These are phyloP conservation scores for Ganoderma boninense DNA, from an alignment of 1,284 basidiomycete genomes.

Conservation along the genomic window DNA sequence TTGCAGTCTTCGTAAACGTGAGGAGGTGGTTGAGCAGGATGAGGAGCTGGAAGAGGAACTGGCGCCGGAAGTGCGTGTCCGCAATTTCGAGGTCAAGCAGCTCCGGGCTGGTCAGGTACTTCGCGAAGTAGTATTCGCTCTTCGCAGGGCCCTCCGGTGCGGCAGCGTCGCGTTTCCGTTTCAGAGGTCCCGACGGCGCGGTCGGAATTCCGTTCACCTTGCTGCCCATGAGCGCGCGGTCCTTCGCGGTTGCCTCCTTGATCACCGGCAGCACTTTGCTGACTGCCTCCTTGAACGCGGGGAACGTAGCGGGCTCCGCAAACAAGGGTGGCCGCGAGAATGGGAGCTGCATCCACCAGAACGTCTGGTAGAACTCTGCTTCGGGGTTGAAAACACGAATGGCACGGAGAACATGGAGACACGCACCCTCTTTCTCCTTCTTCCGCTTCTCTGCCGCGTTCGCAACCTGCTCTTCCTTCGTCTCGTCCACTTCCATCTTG, in stretches of 20 bases:
- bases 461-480: conserved; percentile 46
- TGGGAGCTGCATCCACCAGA: conserved; percentile 85
- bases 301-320: conserved; percentile 59
- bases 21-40: conserved; percentile 85
- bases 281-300: conserved; percentile 72
- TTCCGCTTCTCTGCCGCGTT: conserved; percentile 40
- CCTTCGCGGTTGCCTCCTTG: conserved; percentile 84
- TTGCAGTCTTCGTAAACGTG: conserved; percentile 76
- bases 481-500: conserved; percentile 49
- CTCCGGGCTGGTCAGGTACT: conserved; percentile 88
- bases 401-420: background rate
- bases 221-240: conserved; percentile 83
- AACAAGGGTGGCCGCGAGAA: conserved; percentile 79
- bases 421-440: conserved; percentile 71
- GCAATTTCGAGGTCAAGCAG: conserved; percentile 90
- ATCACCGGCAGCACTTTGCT: conserved; percentile 79
- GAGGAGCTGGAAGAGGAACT: conserved; percentile 87
- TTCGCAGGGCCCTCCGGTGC: conserved; percentile 53
- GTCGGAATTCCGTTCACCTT: conserved; percentile 46
- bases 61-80: conserved; percentile 90
- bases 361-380: conserved; percentile 82
- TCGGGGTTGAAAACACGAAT: conserved; percentile 9
- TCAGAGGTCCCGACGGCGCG: conserved; percentile 52
- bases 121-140: conserved; percentile 89
- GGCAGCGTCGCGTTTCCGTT: conserved; percentile 72